These are phyloP conservation scores for Margaritispora aquatica DNA, from an alignment of 495 filamentous ascomycete species.

Conservation along the genomic window DNA sequence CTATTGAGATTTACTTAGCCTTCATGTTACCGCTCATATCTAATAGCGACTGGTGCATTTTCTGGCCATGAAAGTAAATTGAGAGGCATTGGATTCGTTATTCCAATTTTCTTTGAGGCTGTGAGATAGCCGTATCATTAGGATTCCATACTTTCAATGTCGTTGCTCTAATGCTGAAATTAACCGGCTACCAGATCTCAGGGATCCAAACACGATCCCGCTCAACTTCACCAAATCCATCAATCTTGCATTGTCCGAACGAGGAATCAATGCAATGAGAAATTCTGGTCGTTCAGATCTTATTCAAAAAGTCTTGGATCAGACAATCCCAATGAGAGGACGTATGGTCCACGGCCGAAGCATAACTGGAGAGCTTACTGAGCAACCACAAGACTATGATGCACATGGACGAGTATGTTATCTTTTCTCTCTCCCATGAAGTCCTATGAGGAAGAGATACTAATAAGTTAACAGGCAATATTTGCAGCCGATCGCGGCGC, in stretches of 20 bases:
- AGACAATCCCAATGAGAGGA: slow-evolving; percentile 87
- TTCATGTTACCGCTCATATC: too few species aligned
- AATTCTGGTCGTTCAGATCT: slow-evolving; percentile 56
- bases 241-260: slow-evolving; percentile 89
- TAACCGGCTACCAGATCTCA: slow-evolving; percentile 57
- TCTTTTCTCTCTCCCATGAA: not conserved
- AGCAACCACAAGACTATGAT: slow-evolving; percentile 84
- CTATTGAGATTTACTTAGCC: too few species aligned
- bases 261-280: slow-evolving; percentile 83
- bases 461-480: slow-evolving; percentile 32
- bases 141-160: not conserved
- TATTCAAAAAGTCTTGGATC: slow-evolving; percentile 62
- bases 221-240: slow-evolving; percentile 98
- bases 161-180: not conserved
- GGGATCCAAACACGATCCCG: slow-evolving; percentile 74
- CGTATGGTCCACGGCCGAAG: slow-evolving; percentile 91
- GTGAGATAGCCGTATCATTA: too few species aligned
- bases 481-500: slow-evolving; percentile 62
- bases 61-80: too few species aligned
- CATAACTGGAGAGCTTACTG: slow-evolving; percentile 58
- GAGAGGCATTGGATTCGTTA: too few species aligned
- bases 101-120: too few species aligned
- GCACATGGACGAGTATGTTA: slow-evolving; percentile 70
- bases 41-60: too few species aligned
- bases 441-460: slow-evolving; percentile 2